Base-by-base conservation (phyloP, 148 eudicot species). In the Polygonum maritimum region DNA sequence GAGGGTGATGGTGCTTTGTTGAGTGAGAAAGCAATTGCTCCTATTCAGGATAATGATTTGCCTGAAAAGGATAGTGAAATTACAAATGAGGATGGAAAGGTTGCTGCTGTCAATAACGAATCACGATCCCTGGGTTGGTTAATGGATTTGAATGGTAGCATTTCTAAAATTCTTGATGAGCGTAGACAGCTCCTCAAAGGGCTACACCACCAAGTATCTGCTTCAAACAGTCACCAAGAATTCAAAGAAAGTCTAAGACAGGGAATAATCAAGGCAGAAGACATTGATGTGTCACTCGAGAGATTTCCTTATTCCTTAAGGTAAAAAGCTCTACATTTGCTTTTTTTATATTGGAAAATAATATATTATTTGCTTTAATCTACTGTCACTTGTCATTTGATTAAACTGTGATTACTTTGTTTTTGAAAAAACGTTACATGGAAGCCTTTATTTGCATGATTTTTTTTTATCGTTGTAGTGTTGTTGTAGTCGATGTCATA, bases 291-390 rank as follows among this genome's bases (percentile, higher is more conserved):
- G 73, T 87, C 94, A 52, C 84, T 91, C 82, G 90, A 91, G 55
- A 86, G 80, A 54, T 94, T 94, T 62, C 98, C 98, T 5, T 94
- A 94, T 84, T 94, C 84, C 82, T 69, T 94, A 45, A 94, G 97
- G 98, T 94, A 76, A 55, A 75, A 80, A 67, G 62, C 73, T 80
- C 39, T 3, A 48, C 39, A 54, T 3, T 67, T 35, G 9, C n/a
- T 19, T 5, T 16, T 65, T 67, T 16, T 67, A 6, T 36, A 35
- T 16, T 67, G 39, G 14, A 11, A 39, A 62, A 33, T 31, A 33
- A 4, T 31, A 11, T 63, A 13, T 13, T 15, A 33, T 63, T 38
- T 33, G 39, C 69, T 60, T 54, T 54, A 54, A 6, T 54, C 58
- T n/a, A 54, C 6, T 2, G 1, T 21, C 36, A 9, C 31, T 15